A percentile compares a stretch with the other conserved stretches of the same genome.
Conservation (phyloP, 2,329 filamentous ascomycete species). For the Coniochaeta pulveracea region DNA sequence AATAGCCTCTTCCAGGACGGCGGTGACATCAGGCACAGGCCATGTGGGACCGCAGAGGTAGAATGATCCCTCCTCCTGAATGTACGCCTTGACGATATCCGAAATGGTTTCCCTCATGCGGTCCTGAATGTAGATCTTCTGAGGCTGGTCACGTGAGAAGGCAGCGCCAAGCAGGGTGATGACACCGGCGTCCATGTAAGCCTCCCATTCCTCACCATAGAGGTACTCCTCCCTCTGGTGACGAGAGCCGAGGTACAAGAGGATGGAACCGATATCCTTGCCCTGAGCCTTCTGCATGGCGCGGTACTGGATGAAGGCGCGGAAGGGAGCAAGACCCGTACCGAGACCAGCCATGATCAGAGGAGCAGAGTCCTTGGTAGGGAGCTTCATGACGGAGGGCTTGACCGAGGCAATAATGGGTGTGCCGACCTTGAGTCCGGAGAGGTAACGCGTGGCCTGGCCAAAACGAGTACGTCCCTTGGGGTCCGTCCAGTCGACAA, state of each 20-base stretch:
- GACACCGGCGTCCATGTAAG: conserved; percentile 88
- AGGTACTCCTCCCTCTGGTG: conserved; percentile 98
- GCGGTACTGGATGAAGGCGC: conserved; percentile 95
- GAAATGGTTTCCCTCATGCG: conserved; percentile 81
- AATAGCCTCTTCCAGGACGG: conserved; percentile 88
- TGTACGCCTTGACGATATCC: conserved; percentile 77
- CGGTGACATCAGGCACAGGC: conserved; percentile 95
- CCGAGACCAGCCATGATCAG: conserved; percentile 99
- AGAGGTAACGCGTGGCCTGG: conserved; percentile 86
- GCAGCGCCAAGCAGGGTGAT: conserved; percentile 88
- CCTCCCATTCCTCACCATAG: conserved; percentile 98
- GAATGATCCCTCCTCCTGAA: conserved; percentile 80
- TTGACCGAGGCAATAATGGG: conserved; percentile 89
- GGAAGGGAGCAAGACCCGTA: conserved; percentile 96
- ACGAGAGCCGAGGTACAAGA: conserved; percentile 92
- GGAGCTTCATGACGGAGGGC: conserved; percentile 98
- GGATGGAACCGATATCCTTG: conserved; percentile 84
- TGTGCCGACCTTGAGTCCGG: conserved; percentile 60
- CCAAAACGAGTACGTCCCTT: conserved; percentile 82
- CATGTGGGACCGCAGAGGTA: conserved; percentile 97
- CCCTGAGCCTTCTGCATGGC: conserved; percentile 97
- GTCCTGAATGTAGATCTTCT: conserved; percentile 99
- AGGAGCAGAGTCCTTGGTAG: conserved; percentile 72
- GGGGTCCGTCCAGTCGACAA: conserved; percentile 88
- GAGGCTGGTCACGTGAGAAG: conserved; percentile 90